These are phyloP conservation scores for Theileria parva DNA, from an alignment of 169 alveolate genomes.

Conservation along the genomic window DNA sequence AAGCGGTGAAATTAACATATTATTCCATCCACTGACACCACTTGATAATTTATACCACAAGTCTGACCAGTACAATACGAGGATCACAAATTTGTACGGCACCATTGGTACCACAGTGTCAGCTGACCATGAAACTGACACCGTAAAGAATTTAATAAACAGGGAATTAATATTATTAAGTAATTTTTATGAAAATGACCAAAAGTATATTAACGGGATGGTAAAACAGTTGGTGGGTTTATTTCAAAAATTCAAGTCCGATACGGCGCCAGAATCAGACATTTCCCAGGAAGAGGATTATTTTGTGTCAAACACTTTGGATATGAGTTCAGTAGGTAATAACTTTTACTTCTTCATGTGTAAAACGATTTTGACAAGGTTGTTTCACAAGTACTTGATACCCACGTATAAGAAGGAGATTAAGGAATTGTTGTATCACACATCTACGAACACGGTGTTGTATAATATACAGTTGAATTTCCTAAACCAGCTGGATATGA, in stretches of 20 bases:
- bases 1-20: slow-evolving; percentile 57
- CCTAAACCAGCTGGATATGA: slow-evolving; percentile 50
- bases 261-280: slow-evolving; percentile 60
- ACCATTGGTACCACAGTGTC: slow-evolving; percentile 35
- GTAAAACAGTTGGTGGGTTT: slow-evolving; percentile 46
- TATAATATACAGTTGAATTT: slow-evolving; percentile 53
- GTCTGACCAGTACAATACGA: slow-evolving; percentile 61
- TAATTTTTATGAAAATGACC: not conserved
- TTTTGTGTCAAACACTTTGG: slow-evolving; percentile 32
- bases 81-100: slow-evolving; percentile 67
- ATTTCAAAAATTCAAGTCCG: slow-evolving; percentile 46
- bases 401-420: slow-evolving; percentile 59
- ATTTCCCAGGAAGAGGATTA: slow-evolving; percentile 61
- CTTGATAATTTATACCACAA: slow-evolving; percentile 67
- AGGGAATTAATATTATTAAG: not conserved
- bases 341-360: slow-evolving; percentile 48
- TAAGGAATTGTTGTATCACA: slow-evolving; percentile 40
- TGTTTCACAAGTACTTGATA: slow-evolving; percentile 51
- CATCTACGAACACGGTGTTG: slow-evolving; percentile 49
- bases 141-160: slow-evolving; percentile 28
- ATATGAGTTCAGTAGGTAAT: slow-evolving; percentile 20
- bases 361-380: slow-evolving; percentile 22
- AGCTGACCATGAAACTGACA: slow-evolving; percentile 4
- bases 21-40: slow-evolving; percentile 72
- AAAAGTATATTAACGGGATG: slow-evolving; percentile 37